A percentile compares a stretch with the other conserved stretches of the same genome.
Conservation (phyloP, 164 flowering plant genomes). For the Cinnamomum chago region DNA sequence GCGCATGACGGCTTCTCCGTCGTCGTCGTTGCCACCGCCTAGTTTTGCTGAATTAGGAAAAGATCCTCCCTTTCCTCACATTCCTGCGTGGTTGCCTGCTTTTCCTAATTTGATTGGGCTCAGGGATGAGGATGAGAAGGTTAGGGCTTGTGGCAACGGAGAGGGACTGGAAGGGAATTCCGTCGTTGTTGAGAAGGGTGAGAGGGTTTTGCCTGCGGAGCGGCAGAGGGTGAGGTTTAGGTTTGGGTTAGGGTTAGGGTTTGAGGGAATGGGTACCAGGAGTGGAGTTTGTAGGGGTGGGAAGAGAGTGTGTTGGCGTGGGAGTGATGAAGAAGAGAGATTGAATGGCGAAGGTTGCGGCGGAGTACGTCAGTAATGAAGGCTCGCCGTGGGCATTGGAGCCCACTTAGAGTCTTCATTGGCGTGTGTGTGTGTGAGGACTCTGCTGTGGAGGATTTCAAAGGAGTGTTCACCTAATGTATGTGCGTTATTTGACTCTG, state of each 20-base stretch:
- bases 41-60: neutral
- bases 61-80: neutral
- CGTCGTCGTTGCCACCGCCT: neutral
- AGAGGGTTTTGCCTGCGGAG: neutral
- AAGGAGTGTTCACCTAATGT: no score
- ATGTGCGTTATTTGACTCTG: no score
- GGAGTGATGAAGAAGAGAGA: slow-evolving; percentile 2
- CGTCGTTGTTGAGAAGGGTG: neutral
- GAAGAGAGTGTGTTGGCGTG: neutral
- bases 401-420: no score
- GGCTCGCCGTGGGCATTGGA: no score
- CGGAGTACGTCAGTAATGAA: neutral
- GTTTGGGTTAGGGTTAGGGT: neutral
- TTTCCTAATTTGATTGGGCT: neutral
- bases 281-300: slow-evolving; percentile 1
- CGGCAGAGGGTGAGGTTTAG: neutral
- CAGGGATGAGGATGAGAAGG: neutral
- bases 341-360: neutral
- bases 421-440: no score
- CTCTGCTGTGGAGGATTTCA: no score
- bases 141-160: neutral
- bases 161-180: neutral
- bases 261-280: neutral
- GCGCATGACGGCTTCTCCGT: slow-evolving; percentile 32
- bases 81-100: neutral